These are phyloP conservation scores for Botrytis fabae DNA, from an alignment of 2,329 filamentous ascomycete genomes.

Conservation along the genomic window DNA sequence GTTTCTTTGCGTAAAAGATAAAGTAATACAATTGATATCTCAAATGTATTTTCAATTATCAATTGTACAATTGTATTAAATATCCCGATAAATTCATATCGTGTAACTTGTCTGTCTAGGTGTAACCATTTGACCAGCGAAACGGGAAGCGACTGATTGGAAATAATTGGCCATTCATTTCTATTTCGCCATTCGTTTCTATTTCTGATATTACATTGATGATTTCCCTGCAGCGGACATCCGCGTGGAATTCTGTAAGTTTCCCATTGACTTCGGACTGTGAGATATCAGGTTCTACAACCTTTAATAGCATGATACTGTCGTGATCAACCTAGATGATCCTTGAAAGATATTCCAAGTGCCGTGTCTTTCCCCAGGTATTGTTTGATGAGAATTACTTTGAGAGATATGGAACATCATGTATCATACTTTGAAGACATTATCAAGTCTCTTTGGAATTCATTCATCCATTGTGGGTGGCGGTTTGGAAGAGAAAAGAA, in stretches of 20 bases:
- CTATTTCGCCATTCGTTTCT: background rate
- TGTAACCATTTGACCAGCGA: constrained; percentile 17
- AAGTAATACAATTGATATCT: constrained; percentile 2
- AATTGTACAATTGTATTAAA: constrained; percentile 16
- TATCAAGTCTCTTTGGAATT: background rate
- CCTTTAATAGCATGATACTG: constrained; percentile 19
- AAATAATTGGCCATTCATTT: background rate
- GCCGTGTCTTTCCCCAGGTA: background rate
- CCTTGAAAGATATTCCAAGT: constrained; percentile 5
- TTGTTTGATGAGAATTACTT: constrained; percentile 8
- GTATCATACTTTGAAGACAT: constrained; percentile 16
- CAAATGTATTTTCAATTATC: background rate
- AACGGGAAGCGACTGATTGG: constrained; percentile 25
- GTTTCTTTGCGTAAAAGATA: background rate
- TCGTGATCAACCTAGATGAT: constrained; percentile 18
- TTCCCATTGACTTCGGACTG: constrained; percentile 11
- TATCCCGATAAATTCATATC: background rate
- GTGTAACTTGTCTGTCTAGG: constrained; percentile 10
- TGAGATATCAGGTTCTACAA: constrained; percentile 23
- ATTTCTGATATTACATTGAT: constrained; percentile 9
- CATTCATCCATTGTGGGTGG: background rate
- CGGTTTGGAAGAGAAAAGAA: background rate
- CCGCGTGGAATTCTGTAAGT: constrained; percentile 23
- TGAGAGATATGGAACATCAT: constrained; percentile 16
- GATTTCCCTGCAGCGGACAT: constrained; percentile 19